These are phyloP conservation scores for Fraxinus excelsior DNA, from an alignment of 257 asterid genomes.

Conservation along the genomic window DNA sequence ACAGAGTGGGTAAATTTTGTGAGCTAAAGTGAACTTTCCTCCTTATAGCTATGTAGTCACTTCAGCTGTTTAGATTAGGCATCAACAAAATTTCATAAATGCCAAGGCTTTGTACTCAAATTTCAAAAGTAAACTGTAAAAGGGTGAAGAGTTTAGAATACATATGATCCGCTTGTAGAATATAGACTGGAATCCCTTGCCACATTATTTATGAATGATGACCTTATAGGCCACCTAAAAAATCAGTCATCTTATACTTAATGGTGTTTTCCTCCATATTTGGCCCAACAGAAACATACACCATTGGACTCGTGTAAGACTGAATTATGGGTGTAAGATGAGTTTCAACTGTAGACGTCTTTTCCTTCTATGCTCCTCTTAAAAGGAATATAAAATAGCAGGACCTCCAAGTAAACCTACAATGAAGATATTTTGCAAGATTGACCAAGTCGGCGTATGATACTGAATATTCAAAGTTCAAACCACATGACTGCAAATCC, in stretches of 20 bases:
- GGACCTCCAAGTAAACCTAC: background rate
- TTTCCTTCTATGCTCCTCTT: background rate
- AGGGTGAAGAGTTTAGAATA: background rate
- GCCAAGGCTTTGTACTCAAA: background rate
- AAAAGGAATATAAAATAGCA: background rate
- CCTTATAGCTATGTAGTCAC: background rate
- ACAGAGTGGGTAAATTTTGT: background rate
- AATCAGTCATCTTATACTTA: background rate
- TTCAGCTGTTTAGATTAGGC: background rate
- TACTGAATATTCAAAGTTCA: background rate
- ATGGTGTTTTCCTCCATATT: background rate
- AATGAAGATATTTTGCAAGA: background rate
- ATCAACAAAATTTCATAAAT: background rate
- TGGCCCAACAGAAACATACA: background rate
- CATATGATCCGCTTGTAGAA: background rate
- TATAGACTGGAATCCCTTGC: background rate
- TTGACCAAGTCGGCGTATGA: background rate
- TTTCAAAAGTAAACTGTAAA: background rate
- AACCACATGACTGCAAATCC: background rate
- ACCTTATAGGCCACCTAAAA: background rate
- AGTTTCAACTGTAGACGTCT: background rate
- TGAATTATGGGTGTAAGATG: background rate
- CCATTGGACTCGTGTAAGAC: background rate
- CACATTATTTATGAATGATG: background rate
- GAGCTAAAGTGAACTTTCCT: background rate